These are phyloP conservation scores for Agrocybe praecox DNA, from an alignment of 768 basidiomycete species.

Conservation along the genomic window DNA sequence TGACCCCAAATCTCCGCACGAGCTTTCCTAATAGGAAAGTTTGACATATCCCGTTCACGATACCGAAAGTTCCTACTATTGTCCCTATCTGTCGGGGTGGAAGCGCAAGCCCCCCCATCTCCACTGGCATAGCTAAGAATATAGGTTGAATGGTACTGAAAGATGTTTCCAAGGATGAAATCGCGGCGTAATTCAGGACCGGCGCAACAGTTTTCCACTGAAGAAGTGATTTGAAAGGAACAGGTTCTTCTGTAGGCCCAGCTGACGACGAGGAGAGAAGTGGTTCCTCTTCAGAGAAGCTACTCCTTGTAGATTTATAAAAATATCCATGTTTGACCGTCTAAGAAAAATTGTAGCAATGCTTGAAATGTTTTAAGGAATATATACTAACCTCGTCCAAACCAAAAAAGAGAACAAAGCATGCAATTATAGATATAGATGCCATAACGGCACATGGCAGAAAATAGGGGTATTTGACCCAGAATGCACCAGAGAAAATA, in stretches of 20 bases:
- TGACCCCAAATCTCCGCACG: constrained; percentile 56
- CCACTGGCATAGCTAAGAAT: constrained; percentile 58
- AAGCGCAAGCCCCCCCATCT: constrained; percentile 60
- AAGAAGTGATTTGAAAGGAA: constrained; percentile 47
- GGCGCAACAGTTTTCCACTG: constrained; percentile 52
- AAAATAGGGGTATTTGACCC: constrained; percentile 25
- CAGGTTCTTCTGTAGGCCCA: constrained; percentile 28
- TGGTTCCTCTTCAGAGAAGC: background rate
- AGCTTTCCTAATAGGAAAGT: constrained; percentile 53
- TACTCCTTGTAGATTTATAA: background rate
- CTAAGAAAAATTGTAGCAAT: background rate
- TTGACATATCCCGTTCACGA: constrained; percentile 56
- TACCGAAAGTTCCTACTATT: constrained; percentile 52
- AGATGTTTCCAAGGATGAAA: constrained; percentile 45
- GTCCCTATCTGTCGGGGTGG: constrained; percentile 56
- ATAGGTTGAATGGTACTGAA: constrained; percentile 44
- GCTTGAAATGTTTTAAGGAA: too few relatives aligned
- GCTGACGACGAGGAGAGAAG: constrained; percentile 6
- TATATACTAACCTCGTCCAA: constrained; percentile 21
- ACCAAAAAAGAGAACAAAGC: constrained; percentile 8
- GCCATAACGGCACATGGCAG: constrained; percentile 23
- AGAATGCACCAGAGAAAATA: constrained; percentile 18
- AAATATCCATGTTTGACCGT: constrained; percentile 4
- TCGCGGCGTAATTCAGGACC: constrained; percentile 54
- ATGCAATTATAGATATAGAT: constrained; percentile 15